These are phyloP conservation scores for Domatiomyces globalis DNA, from an alignment of 2,329 filamentous ascomycete species.

Conservation along the genomic window DNA sequence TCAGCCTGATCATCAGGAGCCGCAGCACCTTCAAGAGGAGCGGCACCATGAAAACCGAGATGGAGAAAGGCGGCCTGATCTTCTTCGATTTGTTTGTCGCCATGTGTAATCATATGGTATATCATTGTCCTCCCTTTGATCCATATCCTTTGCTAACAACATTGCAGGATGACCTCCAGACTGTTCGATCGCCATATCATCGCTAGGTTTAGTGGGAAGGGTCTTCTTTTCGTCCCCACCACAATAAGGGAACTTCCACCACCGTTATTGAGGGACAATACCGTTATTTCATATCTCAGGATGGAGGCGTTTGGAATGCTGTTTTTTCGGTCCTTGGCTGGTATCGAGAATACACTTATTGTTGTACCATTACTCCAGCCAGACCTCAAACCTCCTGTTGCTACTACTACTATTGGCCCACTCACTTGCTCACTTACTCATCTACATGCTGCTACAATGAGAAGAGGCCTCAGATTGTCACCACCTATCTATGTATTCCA, in stretches of 20 bases:
- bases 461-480: not conserved
- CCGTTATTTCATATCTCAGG: not conserved
- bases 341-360: not conserved
- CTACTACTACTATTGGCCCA: not conserved
- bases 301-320: not conserved
- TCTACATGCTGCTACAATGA: not conserved
- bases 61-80: conserved; percentile 87
- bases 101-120: conserved; percentile 84
- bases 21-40: conserved; percentile 96
- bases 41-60: conserved; percentile 97
- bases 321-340: not conserved
- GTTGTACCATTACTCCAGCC: not conserved
- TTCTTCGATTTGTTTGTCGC: conserved; percentile 98
- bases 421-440: not conserved
- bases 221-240: not conserved
- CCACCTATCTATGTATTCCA: not conserved
- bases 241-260: not conserved
- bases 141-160: not conserved
- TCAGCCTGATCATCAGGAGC: conserved; percentile 92
- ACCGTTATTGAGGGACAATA: no score
- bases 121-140: not conserved
- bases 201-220: not conserved
- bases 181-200: not conserved
- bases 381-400: not conserved
- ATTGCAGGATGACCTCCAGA: conserved; percentile 1